Conservation (phyloP, 2,329 filamentous ascomycete species). For the Tolypocladium cylindrosporum region DNA sequence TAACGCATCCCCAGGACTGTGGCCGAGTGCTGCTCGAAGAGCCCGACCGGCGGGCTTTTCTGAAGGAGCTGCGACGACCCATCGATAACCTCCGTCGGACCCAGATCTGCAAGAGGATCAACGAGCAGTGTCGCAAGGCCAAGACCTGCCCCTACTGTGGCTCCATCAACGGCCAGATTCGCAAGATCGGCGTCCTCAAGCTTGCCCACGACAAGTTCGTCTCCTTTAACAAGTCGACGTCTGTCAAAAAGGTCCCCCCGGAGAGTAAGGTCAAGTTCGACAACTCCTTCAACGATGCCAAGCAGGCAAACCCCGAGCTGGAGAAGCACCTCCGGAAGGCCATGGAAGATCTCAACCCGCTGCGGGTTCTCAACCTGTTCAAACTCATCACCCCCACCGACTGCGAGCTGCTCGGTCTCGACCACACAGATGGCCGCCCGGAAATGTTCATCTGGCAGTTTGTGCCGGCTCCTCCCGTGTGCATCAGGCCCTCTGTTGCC, state of each 20-base stretch:
- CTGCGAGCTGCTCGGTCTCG: slow-evolving; percentile 82
- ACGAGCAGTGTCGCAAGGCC: slow-evolving; percentile 80
- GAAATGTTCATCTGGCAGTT: slow-evolving; percentile 99
- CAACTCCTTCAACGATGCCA: slow-evolving; percentile 71
- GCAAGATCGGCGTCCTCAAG: slow-evolving; percentile 87
- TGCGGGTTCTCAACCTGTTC: slow-evolving; percentile 84
- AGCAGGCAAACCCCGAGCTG: slow-evolving; percentile 67
- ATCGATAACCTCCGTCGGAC: slow-evolving; percentile 80
- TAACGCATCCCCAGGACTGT: slow-evolving; percentile 40
- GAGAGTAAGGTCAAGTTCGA: slow-evolving; percentile 78
- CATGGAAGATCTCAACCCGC: slow-evolving; percentile 86
- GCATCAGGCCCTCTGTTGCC: slow-evolving; percentile 85
- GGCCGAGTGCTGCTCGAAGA: slow-evolving; percentile 76
- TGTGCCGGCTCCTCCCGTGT: slow-evolving; percentile 85
- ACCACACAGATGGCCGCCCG: slow-evolving; percentile 76
- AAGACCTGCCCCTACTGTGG: slow-evolving; percentile 74
- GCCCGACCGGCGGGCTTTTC: slow-evolving; percentile 61
- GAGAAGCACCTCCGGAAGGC: slow-evolving; percentile 89
- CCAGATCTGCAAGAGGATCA: slow-evolving; percentile 79
- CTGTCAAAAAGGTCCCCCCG: slow-evolving; percentile 74
- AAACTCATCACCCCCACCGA: slow-evolving; percentile 76
- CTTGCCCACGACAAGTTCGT: slow-evolving; percentile 89
- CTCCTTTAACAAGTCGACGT: slow-evolving; percentile 78
- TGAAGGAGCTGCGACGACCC: slow-evolving; percentile 72
- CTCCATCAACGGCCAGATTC: slow-evolving; percentile 79